A percentile compares a stretch with the other conserved stretches of the same genome.
Conservation (phyloP, 345 rosid species). For the Linum usitatissimum region DNA sequence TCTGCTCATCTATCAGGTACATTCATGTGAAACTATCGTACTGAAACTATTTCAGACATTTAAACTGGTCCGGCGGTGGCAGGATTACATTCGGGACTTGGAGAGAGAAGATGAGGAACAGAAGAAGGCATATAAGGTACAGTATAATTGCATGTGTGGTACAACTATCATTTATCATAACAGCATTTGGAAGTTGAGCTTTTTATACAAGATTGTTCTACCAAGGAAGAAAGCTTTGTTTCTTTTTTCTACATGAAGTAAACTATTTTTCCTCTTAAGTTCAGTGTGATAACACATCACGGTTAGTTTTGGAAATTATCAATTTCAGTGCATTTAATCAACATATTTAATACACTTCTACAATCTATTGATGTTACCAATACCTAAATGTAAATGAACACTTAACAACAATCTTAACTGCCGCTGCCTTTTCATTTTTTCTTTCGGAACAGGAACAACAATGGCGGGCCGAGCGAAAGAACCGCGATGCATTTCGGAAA, state of each 20-base stretch:
- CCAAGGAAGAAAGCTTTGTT: not conserved
- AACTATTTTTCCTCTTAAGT: not conserved
- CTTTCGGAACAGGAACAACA: conserved; percentile 55
- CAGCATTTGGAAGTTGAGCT: not conserved
- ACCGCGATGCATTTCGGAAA: conserved; percentile 72
- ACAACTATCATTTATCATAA: not conserved
- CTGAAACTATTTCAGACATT: conserved; percentile 1
- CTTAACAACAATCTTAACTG: not conserved
- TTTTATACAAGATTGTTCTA: not conserved
- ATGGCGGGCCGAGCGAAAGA: conserved; percentile 84
- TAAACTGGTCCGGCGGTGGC: conserved; percentile 22
- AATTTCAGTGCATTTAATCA: not conserved
- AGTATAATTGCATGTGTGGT: conserved; percentile 2
- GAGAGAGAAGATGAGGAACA: conserved; percentile 89
- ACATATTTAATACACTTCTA: not conserved
- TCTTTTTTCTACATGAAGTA: not conserved
- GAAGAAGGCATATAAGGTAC: conserved; percentile 83
- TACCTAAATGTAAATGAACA: too few relatives aligned
- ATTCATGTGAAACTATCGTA: not conserved
- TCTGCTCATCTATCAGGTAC: conserved; percentile 65
- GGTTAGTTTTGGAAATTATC: too few relatives aligned
- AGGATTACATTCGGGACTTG: conserved; percentile 82
- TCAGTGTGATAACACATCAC: not conserved
- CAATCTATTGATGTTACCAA: not conserved
- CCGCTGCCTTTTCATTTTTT: conserved; percentile 8